Conservation (phyloP, 164 flowering plant species). For the Piper betle region DNA sequence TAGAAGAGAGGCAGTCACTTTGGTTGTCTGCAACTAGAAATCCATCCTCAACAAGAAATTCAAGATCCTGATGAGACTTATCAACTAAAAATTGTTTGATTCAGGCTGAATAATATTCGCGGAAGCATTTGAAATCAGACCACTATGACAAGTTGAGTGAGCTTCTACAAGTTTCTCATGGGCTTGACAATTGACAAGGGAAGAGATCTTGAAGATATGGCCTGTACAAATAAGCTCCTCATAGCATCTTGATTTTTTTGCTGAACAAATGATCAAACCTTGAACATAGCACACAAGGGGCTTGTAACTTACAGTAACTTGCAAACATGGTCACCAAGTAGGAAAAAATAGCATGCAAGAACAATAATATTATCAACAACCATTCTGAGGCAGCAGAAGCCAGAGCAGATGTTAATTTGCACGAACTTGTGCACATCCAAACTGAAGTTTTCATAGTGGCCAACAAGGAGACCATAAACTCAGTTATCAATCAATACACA, state of each 20-base stretch:
- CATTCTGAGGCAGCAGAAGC: slow-evolving; percentile 68
- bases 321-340: slow-evolving; percentile 55
- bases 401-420: slow-evolving; percentile 19
- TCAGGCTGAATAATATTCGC: slow-evolving; percentile 38
- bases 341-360: slow-evolving; percentile 59
- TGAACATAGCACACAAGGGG: slow-evolving; percentile 80
- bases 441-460: slow-evolving; percentile 21
- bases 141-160: slow-evolving; percentile 43
- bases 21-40: slow-evolving; percentile 7
- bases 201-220: slow-evolving; percentile 50
- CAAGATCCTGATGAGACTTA: slow-evolving; percentile 41
- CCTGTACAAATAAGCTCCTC: slow-evolving; percentile 43
- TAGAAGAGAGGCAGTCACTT: background rate
- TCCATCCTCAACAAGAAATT: slow-evolving; percentile 36
- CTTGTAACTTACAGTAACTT: slow-evolving; percentile 37
- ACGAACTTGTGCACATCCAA: slow-evolving; percentile 13
- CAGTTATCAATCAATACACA: slow-evolving; percentile 1
- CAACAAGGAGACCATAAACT: slow-evolving; percentile 12
- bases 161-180: slow-evolving; percentile 52
- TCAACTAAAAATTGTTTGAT: slow-evolving; percentile 32
- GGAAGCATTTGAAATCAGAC: slow-evolving; percentile 33
- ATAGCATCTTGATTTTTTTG: slow-evolving; percentile 29
- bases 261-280: slow-evolving; percentile 58
- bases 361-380: slow-evolving; percentile 48
- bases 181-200: slow-evolving; percentile 32